A percentile compares a stretch with the other conserved stretches of the same genome.
phyloP scores from a whole-genome alignment of 495 filamentous ascomycete genomes.

The Immersiella caudata region DNA sequence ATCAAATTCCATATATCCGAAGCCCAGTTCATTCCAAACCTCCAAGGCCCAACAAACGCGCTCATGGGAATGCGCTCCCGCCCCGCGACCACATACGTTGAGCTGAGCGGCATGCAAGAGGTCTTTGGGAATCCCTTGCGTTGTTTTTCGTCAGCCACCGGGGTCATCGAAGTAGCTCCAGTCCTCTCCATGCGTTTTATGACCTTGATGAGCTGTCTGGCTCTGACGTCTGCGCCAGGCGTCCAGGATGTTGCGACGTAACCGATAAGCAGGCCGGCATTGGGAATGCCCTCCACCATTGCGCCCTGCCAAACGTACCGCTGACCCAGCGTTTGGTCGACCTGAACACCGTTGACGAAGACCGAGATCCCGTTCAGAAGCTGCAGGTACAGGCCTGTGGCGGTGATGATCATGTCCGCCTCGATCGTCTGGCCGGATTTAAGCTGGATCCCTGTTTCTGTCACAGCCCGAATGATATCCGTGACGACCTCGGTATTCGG shows the following conservation, averaged over 20 bases:
- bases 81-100: constrained; percentile 7
- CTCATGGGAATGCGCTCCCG: constrained; percentile 36
- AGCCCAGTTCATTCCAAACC: constrained; percentile 36
- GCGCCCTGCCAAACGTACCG: constrained; percentile 56
- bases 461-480: constrained; percentile 67
- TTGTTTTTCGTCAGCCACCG: constrained; percentile 28
- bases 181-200: constrained; percentile 42
- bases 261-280: constrained; percentile 40
- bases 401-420: constrained; percentile 74
- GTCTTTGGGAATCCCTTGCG: constrained; percentile 26
- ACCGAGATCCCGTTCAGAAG: constrained; percentile 55
- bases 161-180: constrained; percentile 37
- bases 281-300: constrained; percentile 48
- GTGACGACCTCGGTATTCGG: constrained; percentile 68
- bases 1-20: constrained; percentile 33
- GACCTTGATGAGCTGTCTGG: constrained; percentile 40
- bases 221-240: constrained; percentile 44
- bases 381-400: constrained; percentile 67
- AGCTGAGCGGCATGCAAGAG: constrained; percentile 30
- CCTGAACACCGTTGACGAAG: constrained; percentile 56
- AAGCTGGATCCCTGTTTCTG: constrained; percentile 59
- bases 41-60: constrained; percentile 39
- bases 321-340: constrained; percentile 56
- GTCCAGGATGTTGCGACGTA: constrained; percentile 64
- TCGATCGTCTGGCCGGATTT: constrained; percentile 58